Base-by-base conservation (phyloP, 345 rosid species). In the Clarkia xantiana region DNA sequence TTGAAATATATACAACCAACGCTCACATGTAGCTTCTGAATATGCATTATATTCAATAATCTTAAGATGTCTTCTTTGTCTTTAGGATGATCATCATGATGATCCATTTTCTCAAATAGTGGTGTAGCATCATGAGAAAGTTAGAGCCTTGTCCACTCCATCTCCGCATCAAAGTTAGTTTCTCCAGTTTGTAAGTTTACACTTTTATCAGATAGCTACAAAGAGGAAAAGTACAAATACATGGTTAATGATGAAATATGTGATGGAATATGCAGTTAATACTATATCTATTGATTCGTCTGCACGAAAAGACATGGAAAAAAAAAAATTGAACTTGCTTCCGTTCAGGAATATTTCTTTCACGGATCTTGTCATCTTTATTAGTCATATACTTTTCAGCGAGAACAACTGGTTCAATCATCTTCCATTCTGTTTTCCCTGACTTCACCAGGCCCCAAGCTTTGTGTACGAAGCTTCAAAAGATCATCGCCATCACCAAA, bases 301-400 rank as follows among this genome's bases (percentile, higher is more conserved):
- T 19, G 51, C 38, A 18, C 36, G 14, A 34, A 57, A 41, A 48
- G 8, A 20, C 41, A 19, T 3, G 0, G 40, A 34, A 41, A 41
- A 51, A 16, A 45, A 36, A 5, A 52, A 45, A 12, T 15, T 14
- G 23, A 47, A n/a, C n/a, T n/a, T n/a, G n/a, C n/a, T n/a, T n/a
- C n/a, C n/a, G n/a, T n/a, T n/a, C n/a, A n/a, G n/a, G n/a, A n/a
- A n/a, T n/a, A n/a, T n/a, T n/a, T n/a, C n/a, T n/a, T n/a, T n/a
- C n/a, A n/a, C n/a, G n/a, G n/a, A n/a, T n/a, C n/a, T n/a, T n/a
- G n/a, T n/a, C n/a, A n/a, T n/a, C n/a, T n/a, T n/a, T n/a, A n/a
- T 86, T 89, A 1, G 98, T 91, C 96, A 91, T 86, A 61, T 86
- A 91, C 78, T 91, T 91, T 59, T 86, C 98, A 51, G 84, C 76